A percentile compares a stretch with the other conserved stretches of the same genome.
These are phyloP conservation scores for Sarocladium strictum DNA, from an alignment of 2,329 filamentous ascomycete genomes.

Conservation along the genomic window DNA sequence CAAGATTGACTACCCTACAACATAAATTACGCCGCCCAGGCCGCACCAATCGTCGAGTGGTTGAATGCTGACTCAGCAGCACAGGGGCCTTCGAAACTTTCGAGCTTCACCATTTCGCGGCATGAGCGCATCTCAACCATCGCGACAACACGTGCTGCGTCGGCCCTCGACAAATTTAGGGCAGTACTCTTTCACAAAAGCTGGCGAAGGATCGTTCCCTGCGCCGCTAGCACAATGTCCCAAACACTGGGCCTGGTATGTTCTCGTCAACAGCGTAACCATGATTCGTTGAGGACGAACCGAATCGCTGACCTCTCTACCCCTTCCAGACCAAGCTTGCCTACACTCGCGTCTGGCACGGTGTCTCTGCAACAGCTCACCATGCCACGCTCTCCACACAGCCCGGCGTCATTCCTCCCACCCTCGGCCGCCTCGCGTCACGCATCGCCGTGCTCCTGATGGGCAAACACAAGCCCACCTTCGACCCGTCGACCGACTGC, in stretches of 20 bases:
- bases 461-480: constrained; percentile 99
- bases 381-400: constrained; percentile 55
- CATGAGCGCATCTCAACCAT: neutral
- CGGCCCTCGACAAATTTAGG: neutral
- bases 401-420: constrained; percentile 57
- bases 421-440: constrained; percentile 84
- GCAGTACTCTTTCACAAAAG: neutral
- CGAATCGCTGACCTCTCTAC: constrained; percentile 2
- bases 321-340: constrained; percentile 75
- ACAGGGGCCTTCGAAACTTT: constrained; percentile 7
- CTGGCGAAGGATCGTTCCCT: neutral
- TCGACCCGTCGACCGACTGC: constrained; percentile 94
- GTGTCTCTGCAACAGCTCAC: constrained; percentile 64
- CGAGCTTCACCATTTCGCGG: neutral
- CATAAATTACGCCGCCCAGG: neutral
- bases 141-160: neutral
- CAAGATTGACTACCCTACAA: neutral
- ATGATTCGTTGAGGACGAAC: neutral
- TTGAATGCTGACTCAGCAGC: neutral
- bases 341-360: constrained; percentile 95
- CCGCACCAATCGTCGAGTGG: neutral
- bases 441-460: constrained; percentile 83
- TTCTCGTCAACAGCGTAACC: neutral
- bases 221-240: constrained; percentile 52
- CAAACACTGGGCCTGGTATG: constrained; percentile 71